phyloP scores from a whole-genome alignment of 2,329 filamentous ascomycete species.

The Sclerotinia glacialis region DNA sequence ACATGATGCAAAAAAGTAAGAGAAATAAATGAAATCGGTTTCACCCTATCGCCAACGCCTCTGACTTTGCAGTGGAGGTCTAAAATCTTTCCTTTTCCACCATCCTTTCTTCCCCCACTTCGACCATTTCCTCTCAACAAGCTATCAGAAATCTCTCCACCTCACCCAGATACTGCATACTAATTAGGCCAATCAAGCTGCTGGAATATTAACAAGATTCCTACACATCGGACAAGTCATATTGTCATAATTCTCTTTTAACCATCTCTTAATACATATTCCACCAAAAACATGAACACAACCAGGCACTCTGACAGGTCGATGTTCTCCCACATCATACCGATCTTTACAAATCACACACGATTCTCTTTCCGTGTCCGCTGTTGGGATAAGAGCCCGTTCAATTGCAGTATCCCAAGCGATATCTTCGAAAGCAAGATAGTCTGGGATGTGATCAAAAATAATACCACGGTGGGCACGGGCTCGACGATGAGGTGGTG shows the following conservation, averaged over 20 bases:
- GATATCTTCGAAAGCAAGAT: too few relatives aligned
- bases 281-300: not conserved
- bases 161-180: accelerated
- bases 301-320: not conserved
- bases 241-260: not conserved
- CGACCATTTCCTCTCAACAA: not conserved
- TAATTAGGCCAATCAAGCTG: not conserved
- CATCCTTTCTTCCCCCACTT: not conserved
- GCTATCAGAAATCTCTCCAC: accelerated
- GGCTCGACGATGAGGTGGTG: not conserved
- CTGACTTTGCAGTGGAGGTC: too few relatives aligned
- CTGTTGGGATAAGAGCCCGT: too few relatives aligned
- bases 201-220: not conserved
- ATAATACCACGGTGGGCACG: not conserved
- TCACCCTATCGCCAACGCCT: too few relatives aligned
- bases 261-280: not conserved
- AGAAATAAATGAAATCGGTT: too few relatives aligned
- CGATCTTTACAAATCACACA: not conserved
- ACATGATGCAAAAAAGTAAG: too few relatives aligned
- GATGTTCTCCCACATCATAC: not conserved
- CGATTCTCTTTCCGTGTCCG: not conserved
- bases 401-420: not conserved
- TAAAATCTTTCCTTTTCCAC: too few relatives aligned
- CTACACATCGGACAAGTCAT: not conserved
- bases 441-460: not conserved